A percentile compares a stretch with the other conserved stretches of the same genome.
Evolutionary conservation across 164 flowering plant species (phyloP).

Genomic region (Hamamelis virginiana): DNA sequence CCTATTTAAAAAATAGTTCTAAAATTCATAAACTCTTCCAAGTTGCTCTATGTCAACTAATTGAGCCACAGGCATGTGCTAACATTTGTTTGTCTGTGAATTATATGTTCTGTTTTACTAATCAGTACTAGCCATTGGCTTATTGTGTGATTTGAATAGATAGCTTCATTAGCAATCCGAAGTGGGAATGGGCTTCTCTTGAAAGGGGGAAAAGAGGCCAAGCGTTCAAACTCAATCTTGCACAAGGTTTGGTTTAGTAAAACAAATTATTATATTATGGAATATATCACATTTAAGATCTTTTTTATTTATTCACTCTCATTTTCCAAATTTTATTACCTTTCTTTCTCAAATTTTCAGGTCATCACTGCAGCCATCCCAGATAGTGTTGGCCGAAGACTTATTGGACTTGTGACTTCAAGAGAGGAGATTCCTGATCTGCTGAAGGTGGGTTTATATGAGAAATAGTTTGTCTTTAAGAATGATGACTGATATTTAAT

Average conservation of each 20-base stretch:
- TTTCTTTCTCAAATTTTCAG: constrained; percentile 29
- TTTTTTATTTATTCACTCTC: not conserved
- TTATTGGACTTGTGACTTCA: constrained; percentile 93
- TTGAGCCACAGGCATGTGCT: not conserved
- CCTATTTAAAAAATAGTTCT: too few species aligned
- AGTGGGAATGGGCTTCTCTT: constrained; percentile 96
- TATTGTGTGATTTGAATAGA: constrained; percentile 43
- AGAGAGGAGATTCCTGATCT: constrained; percentile 96
- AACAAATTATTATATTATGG: not conserved
- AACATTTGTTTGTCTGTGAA: not conserved
- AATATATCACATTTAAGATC: not conserved
- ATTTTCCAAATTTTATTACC: not conserved
- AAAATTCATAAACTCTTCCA: too few species aligned
- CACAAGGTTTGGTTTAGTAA: constrained; percentile 64
- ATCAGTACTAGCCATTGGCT: constrained; percentile 2
- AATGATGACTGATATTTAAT: not conserved
- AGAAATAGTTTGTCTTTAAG: not conserved
- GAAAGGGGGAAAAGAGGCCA: constrained; percentile 99
- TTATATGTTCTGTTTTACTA: not conserved
- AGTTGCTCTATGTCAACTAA: too few species aligned
- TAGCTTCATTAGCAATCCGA: constrained; percentile 91
- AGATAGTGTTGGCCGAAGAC: constrained; percentile 65
- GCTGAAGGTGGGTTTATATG: constrained; percentile 59
- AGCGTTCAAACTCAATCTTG: constrained; percentile 76
- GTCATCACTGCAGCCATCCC: constrained; percentile 84